These are phyloP conservation scores for Colletotrichum lini DNA, from an alignment of 2,329 filamentous ascomycete genomes.

Conservation along the genomic window DNA sequence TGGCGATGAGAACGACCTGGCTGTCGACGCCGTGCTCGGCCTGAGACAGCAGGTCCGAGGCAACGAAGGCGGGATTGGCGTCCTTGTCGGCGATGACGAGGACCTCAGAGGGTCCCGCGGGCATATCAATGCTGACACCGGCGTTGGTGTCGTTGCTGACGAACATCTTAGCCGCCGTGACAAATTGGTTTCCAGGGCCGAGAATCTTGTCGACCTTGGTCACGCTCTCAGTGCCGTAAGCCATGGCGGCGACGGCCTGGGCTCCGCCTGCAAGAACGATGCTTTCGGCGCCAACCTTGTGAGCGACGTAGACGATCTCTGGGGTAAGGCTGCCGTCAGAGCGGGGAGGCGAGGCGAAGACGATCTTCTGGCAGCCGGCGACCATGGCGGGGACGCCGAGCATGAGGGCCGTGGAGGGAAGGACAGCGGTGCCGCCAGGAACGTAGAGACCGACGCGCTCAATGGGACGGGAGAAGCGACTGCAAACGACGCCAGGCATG, in stretches of 20 bases:
- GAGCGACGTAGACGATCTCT: slow-evolving; percentile 96
- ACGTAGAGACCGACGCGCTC: slow-evolving; percentile 97
- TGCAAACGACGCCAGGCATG: slow-evolving; percentile 97
- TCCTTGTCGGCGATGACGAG: slow-evolving; percentile 93
- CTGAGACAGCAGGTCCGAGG: slow-evolving; percentile 93
- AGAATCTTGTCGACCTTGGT: slow-evolving; percentile 99
- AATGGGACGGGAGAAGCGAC: slow-evolving; percentile 91
- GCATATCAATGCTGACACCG: slow-evolving; percentile 97
- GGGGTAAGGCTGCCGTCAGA: slow-evolving; percentile 92
- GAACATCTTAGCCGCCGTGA: slow-evolving; percentile 98
- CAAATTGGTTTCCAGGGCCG: slow-evolving; percentile 97
- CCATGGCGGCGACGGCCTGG: slow-evolving; percentile 96
- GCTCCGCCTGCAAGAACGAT: slow-evolving; percentile 97
- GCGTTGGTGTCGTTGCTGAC: slow-evolving; percentile 98
- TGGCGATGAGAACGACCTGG: slow-evolving; percentile 91
- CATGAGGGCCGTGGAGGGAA: slow-evolving; percentile 98
- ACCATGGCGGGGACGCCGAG: slow-evolving; percentile 98
- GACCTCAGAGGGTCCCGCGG: slow-evolving; percentile 95
- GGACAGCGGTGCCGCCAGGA: slow-evolving; percentile 95
- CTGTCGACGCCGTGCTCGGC: slow-evolving; percentile 97
- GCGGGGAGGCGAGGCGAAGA: slow-evolving; percentile 92
- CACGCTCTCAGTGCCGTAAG: slow-evolving; percentile 95
- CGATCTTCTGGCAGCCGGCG: slow-evolving; percentile 94
- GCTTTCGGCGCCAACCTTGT: slow-evolving; percentile 95
- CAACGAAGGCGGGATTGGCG: slow-evolving; percentile 94